A percentile compares a stretch with the other conserved stretches of the same genome.
These are phyloP conservation scores for Ustilago vetiveriae DNA, from an alignment of 1,284 basidiomycete species.

Conservation along the genomic window DNA sequence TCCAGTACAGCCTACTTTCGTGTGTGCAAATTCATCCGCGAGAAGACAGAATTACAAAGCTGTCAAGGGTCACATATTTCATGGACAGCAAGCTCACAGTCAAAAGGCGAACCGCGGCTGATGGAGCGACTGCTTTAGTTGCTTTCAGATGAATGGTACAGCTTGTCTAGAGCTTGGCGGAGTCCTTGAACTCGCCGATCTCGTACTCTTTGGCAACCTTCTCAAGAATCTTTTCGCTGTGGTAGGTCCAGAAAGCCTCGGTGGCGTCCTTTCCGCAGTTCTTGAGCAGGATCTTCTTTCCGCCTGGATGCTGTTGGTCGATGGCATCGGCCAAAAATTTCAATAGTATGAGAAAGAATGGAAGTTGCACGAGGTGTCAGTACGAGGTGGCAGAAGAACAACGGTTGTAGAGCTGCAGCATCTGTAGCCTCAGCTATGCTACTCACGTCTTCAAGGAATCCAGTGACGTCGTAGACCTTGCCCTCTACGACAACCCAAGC, in stretches of 20 bases:
- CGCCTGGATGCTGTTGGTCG: constrained; percentile 60
- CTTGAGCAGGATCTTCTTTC: constrained; percentile 66
- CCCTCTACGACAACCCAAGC: constrained; percentile 65
- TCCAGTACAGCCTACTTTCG: too few relatives aligned
- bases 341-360: neutral
- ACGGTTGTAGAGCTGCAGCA: too few relatives aligned
- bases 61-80: too few relatives aligned
- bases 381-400: too few relatives aligned
- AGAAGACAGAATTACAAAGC: too few relatives aligned
- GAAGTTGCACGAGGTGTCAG: too few relatives aligned
- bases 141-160: neutral
- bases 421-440: neutral
- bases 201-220: constrained; percentile 53
- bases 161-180: constrained; percentile 50
- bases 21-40: too few relatives aligned
- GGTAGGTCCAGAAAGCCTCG: constrained; percentile 64
- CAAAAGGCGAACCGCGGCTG: too few relatives aligned
- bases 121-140: constrained; percentile 12
- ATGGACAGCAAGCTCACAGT: too few relatives aligned
- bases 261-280: constrained; percentile 66
- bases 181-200: constrained; percentile 62
- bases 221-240: constrained; percentile 62
- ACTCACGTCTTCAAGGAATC: constrained; percentile 65
- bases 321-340: too few relatives aligned
- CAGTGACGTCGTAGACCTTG: constrained; percentile 66